These are phyloP conservation scores for Mycena galopus DNA, from an alignment of 768 basidiomycete species.

Conservation along the genomic window DNA sequence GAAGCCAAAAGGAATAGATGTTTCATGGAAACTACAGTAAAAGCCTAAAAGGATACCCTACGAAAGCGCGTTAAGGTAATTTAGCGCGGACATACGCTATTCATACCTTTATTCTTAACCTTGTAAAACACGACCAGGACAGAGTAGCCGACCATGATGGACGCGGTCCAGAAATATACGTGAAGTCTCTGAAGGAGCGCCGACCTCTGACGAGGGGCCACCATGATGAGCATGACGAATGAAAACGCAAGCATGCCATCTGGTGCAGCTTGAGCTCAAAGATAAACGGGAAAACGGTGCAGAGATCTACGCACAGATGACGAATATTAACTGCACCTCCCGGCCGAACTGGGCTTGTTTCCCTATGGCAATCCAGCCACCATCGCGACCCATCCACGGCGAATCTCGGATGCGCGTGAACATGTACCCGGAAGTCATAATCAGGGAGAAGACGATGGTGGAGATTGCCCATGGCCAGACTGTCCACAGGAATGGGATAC, in stretches of 20 bases:
- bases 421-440: conserved; percentile 97
- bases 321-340: conserved; percentile 90
- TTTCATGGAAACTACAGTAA: conserved; percentile 61
- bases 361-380: conserved; percentile 87
- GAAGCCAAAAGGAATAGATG: too few relatives aligned
- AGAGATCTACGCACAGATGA: conserved; percentile 75
- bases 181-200: conserved; percentile 84
- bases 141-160: conserved; percentile 88
- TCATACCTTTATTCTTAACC: conserved; percentile 88
- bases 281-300: too few relatives aligned
- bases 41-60: conserved; percentile 87
- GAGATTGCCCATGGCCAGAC: conserved; percentile 83
- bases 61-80: conserved; percentile 6
- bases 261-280: neutral
- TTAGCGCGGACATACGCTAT: neutral
- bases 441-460: conserved; percentile 70
- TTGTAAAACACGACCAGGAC: conserved; percentile 88
- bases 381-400: conserved; percentile 75
- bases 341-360: conserved; percentile 93
- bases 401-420: conserved; percentile 91
- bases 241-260: conserved; percentile 86
- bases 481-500: conserved; percentile 72
- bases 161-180: conserved; percentile 88
- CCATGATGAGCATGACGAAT: conserved; percentile 84
- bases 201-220: conserved; percentile 83